Base-by-base conservation (phyloP, 768 basidiomycete species). In the Mycena sanguinolenta region DNA sequence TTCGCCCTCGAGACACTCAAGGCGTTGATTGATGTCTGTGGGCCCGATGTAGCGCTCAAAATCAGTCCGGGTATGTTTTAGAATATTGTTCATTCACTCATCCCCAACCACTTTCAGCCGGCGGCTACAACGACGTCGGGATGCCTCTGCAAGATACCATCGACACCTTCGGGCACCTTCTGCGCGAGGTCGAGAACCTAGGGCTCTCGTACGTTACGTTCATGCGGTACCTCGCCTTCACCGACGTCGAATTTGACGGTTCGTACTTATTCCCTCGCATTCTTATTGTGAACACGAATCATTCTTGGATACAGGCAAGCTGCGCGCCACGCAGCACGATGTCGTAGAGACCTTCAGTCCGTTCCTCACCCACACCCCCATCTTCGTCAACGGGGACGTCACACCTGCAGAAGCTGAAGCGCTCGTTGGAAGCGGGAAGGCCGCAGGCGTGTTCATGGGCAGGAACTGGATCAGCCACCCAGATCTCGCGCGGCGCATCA, bases 131-230 rank as follows among this genome's bases (percentile, higher is more conserved):
- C 52, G 52, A 53, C 28, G 30, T 53, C 28, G 52, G 52, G 17
- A 53, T 53, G 52, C 52, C 52, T 53, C 10, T 55, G 32, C 54
- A 55, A 36, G 54, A 55, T n/a, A 55, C 54, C 54, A 55, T 55
- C 32, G 54, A 55, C 54, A 55, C 54, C 4, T 55, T 34, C 32
- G 54, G 54, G 30, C 17, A 55, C n/a, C 32, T 55, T 4, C 54
- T 55, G 54, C 54, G 54, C 32, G 54, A 55, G 32, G 32, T 36
- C 32, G n/a, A 36, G 32, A 55, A 55, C 21, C 19, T 55, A 32
- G 32, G 32, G 21, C 32, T 36, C 2, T 5, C 54, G 5, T 55
- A 55, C 21, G 54, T 55, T 32, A n/a, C 13, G 19, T n/a, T 55
- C 30, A 10, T 23, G 54, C 54, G 54, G 12, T 55, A 55, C 32